phyloP scores from a whole-genome alignment of 73 alveolate species.

The Effrenium voratum region DNA sequence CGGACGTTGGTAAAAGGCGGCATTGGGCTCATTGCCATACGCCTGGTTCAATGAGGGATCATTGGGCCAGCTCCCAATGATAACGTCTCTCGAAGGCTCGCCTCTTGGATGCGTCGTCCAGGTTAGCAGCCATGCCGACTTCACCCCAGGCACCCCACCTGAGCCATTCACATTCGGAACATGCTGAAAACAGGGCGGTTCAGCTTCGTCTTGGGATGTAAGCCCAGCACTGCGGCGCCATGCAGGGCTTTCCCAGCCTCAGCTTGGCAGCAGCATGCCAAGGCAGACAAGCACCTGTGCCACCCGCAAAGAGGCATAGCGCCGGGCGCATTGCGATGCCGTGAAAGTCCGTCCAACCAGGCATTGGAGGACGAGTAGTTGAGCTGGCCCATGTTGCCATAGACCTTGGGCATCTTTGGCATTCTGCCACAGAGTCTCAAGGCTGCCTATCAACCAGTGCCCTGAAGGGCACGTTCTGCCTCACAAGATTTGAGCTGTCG shows the following conservation, averaged over 20 bases:
- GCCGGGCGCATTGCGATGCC: constrained; percentile 63
- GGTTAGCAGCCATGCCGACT: constrained; percentile 83
- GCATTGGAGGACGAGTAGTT: constrained; percentile 68
- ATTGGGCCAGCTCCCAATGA: not conserved
- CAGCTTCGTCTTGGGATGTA: not conserved
- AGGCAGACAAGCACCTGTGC: not conserved
- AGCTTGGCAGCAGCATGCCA: not conserved
- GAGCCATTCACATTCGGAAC: not conserved
- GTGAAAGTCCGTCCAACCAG: constrained; percentile 42
- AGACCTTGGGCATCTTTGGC: not conserved
- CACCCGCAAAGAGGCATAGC: not conserved
- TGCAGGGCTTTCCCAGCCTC: constrained; percentile 81
- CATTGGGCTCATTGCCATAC: constrained; percentile 36
- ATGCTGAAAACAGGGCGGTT: not conserved
- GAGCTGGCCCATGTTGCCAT: constrained; percentile 82
- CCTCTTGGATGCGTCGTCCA: constrained; percentile 54
- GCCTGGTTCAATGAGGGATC: constrained; percentile 1
- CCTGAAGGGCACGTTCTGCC: not conserved
- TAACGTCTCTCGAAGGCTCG: not conserved
- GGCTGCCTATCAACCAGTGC: not conserved
- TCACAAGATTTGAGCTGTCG: not conserved
- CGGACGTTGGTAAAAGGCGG: constrained; percentile 71
- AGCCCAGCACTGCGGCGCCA: constrained; percentile 40
- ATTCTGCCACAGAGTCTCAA: not conserved
- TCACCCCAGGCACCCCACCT: constrained; percentile 94